Conservation (phyloP, 768 basidiomycete genomes). For the Leccinum boreale region DNA sequence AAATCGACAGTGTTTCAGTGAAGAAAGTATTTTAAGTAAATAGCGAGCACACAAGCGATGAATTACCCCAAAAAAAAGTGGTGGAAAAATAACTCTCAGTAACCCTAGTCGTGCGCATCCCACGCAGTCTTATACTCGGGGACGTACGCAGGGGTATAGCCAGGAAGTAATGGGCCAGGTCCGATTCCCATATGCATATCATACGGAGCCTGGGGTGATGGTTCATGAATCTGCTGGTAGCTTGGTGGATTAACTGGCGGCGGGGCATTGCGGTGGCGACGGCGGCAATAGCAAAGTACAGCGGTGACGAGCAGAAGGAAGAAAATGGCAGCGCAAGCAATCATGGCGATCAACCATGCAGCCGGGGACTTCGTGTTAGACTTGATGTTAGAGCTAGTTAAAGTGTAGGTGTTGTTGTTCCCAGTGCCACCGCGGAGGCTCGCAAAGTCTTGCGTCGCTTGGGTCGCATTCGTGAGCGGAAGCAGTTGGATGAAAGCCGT, state of each 20-base stretch:
- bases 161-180: conserved; percentile 1
- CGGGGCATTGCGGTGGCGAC: conserved; percentile 7
- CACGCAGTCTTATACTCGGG: conserved; percentile 24
- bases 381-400: conserved; percentile 32
- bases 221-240: conserved; percentile 25
- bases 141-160: conserved; percentile 11
- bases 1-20: not conserved
- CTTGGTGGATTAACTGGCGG: not conserved
- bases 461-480: conserved; percentile 47
- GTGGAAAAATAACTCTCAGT: not conserved
- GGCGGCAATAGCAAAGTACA: conserved; percentile 6
- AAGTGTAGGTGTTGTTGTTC: conserved; percentile 33
- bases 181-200: conserved; percentile 22
- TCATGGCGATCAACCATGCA: conserved; percentile 13
- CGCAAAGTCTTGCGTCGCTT: conserved; percentile 28
- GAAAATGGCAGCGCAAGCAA: conserved; percentile 8
- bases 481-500: conserved; percentile 64
- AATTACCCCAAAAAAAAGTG: not conserved
- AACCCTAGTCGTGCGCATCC: conserved; percentile 19
- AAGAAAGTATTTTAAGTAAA: not conserved
- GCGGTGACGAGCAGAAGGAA: conserved; percentile 5
- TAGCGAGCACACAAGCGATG: not conserved
- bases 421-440: conserved; percentile 23
- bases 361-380: not conserved
- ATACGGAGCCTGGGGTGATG: conserved; percentile 27